phyloP scores from a whole-genome alignment of 257 asterid genomes.

The Paraleonurus japonicus region DNA sequence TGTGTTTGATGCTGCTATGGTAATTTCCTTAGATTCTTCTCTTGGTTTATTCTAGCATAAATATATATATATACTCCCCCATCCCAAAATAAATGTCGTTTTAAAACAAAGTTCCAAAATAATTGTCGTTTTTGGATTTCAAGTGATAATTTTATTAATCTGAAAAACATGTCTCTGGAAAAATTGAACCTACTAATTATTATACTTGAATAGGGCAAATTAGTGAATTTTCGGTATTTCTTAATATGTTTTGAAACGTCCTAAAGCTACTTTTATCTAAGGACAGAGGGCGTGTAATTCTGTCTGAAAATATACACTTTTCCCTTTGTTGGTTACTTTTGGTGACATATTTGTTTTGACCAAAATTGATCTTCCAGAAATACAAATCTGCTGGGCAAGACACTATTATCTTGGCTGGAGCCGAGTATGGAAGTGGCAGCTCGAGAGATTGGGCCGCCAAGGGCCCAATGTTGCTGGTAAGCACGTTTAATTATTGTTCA shows the following conservation, averaged over 20 bases:
- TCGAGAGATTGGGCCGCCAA: constrained; percentile 99
- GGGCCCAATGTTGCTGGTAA: constrained; percentile 95
- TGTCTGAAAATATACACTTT: not conserved
- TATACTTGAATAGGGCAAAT: no score
- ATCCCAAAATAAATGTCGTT: no score
- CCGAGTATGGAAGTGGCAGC: constrained; percentile 98
- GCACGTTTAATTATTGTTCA: not conserved
- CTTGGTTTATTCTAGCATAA: not conserved
- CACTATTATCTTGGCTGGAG: constrained; percentile 95
- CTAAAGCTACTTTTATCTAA: no score
- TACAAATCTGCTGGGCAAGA: constrained; percentile 79
- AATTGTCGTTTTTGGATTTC: no score
- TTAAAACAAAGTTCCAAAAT: no score
- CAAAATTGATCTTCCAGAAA: constrained; percentile 45
- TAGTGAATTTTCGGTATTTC: no score
- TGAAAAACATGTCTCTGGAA: no score
- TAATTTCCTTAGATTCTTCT: constrained; percentile 23
- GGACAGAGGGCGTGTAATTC: no score
- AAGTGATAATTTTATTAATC: no score
- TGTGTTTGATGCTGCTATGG: constrained; percentile 94
- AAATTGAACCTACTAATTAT: no score
- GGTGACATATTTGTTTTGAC: constrained; percentile 10
- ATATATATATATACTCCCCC: no score
- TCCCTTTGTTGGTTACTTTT: not conserved
- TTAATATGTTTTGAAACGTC: no score